A percentile compares a stretch with the other conserved stretches of the same genome.
Conservation (phyloP, 2,329 filamentous ascomycete genomes). For the Aspergillus hortae region DNA sequence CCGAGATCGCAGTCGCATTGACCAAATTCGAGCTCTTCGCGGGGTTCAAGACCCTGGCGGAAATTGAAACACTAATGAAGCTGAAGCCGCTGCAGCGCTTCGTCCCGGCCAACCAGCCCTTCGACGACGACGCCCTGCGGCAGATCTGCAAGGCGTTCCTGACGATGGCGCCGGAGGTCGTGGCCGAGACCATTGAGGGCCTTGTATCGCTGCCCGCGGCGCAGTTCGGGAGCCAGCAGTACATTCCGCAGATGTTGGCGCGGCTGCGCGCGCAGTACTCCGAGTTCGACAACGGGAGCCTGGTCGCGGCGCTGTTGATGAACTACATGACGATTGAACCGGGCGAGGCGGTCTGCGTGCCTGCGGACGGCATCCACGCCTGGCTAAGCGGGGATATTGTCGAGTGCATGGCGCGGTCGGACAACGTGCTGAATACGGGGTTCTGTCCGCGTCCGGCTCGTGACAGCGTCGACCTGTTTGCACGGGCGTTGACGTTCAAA, state of each 20-base stretch:
- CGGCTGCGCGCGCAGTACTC: slow-evolving; percentile 64
- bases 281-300: slow-evolving; percentile 59
- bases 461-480: slow-evolving; percentile 63
- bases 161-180: slow-evolving; percentile 47
- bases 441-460: slow-evolving; percentile 67
- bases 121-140: slow-evolving; percentile 58
- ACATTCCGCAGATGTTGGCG: slow-evolving; percentile 63
- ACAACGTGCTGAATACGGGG: slow-evolving; percentile 72
- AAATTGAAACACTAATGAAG: slow-evolving; percentile 57
- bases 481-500: slow-evolving; percentile 59
- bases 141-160: slow-evolving; percentile 56
- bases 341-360: slow-evolving; percentile 67
- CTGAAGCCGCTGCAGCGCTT: slow-evolving; percentile 55
- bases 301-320: slow-evolving; percentile 70
- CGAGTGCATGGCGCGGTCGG: slow-evolving; percentile 72
- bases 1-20: slow-evolving; percentile 72
- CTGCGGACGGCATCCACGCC: slow-evolving; percentile 70
- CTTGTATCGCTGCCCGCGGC: slow-evolving; percentile 49
- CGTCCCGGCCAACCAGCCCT: slow-evolving; percentile 46
- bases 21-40: slow-evolving; percentile 71
- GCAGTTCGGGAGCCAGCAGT: slow-evolving; percentile 48
- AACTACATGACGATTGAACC: slow-evolving; percentile 66
- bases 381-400: slow-evolving; percentile 71
- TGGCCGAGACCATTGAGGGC: slow-evolving; percentile 52
- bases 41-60: slow-evolving; percentile 64